These are phyloP conservation scores for Fusarium buharicum DNA, from an alignment of 2,329 filamentous ascomycete species.

Conservation along the genomic window DNA sequence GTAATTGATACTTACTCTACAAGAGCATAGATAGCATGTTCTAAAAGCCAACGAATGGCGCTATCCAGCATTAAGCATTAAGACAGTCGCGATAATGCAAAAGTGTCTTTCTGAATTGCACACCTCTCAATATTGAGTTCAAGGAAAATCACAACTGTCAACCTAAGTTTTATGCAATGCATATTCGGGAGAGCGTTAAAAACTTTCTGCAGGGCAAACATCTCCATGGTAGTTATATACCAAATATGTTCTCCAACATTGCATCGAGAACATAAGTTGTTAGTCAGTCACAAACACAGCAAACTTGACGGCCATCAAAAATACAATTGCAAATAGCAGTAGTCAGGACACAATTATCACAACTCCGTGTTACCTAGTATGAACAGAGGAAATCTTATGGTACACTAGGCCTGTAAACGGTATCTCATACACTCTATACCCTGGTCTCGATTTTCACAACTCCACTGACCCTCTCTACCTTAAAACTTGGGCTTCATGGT, in stretches of 20 bases:
- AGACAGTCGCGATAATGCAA: background rate
- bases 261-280: no score
- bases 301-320: background rate
- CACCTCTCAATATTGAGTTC: background rate
- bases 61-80: background rate
- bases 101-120: background rate
- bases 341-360: constrained; percentile 44
- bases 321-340: constrained; percentile 4
- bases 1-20: constrained; percentile 13
- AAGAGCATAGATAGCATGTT: background rate
- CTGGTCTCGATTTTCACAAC: constrained; percentile 53
- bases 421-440: constrained; percentile 68
- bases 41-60: background rate
- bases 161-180: no score
- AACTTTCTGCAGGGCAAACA: no score
- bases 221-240: no score
- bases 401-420: constrained; percentile 64
- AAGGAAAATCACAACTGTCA: background rate
- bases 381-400: constrained; percentile 61
- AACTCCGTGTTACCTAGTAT: constrained; percentile 49
- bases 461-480: constrained; percentile 45
- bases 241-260: no score
- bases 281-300: background rate
- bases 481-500: constrained; percentile 87
- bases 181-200: no score